phyloP scores from a whole-genome alignment of 345 rosid genomes.

The Erodium maritimum region DNA sequence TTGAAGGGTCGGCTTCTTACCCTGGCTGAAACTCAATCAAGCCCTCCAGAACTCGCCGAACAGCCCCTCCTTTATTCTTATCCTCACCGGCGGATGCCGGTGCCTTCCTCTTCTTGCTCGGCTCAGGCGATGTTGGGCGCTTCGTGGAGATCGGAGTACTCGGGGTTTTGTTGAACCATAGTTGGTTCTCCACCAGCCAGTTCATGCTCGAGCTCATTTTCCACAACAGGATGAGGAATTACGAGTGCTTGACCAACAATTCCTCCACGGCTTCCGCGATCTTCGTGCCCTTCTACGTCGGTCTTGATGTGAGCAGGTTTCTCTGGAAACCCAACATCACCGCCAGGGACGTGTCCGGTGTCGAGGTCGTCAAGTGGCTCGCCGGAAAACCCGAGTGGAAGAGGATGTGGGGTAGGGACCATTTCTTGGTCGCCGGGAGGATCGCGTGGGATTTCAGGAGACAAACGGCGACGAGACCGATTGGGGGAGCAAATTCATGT shows the following conservation, averaged over 20 bases:
- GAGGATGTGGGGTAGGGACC: slow-evolving; percentile 49
- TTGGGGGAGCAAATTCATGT: slow-evolving; percentile 65
- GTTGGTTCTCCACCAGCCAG: slow-evolving; percentile 61
- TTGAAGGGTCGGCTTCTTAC: slow-evolving; percentile 19
- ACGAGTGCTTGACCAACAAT: slow-evolving; percentile 42
- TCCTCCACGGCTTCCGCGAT: slow-evolving; percentile 52
- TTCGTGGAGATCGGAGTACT: background rate
- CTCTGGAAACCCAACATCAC: slow-evolving; percentile 43
- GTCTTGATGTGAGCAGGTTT: slow-evolving; percentile 46
- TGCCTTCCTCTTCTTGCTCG: background rate
- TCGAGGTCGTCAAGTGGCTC: slow-evolving; percentile 37
- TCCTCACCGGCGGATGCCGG: background rate
- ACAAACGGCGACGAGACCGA: slow-evolving; percentile 38
- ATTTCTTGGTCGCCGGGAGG: slow-evolving; percentile 57
- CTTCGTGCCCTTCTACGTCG: slow-evolving; percentile 56
- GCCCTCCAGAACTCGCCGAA: slow-evolving; percentile 28
- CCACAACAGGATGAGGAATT: slow-evolving; percentile 43
- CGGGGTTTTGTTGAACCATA: too few relatives aligned
- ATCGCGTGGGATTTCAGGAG: slow-evolving; percentile 73
- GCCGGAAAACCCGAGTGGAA: slow-evolving; percentile 38
- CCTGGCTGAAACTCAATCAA: slow-evolving; percentile 21
- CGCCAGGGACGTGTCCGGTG: slow-evolving; percentile 31
- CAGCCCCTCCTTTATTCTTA: slow-evolving; percentile 15
- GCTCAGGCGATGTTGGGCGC: background rate
- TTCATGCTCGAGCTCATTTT: slow-evolving; percentile 61